Base-by-base conservation (phyloP, 202 grass and related monocot genomes). In the Cymbopogon flexuosus region DNA sequence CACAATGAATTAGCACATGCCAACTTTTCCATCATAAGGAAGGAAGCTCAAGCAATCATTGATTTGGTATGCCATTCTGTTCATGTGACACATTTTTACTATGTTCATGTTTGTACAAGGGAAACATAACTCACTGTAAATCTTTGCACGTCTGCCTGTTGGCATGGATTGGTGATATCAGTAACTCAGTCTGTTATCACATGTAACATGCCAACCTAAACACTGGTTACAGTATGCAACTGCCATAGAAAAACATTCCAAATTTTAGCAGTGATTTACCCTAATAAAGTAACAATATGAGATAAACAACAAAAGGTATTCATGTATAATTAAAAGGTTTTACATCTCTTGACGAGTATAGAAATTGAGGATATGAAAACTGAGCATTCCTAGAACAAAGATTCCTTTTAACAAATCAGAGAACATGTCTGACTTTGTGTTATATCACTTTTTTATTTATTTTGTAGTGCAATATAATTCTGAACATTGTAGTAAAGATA, bases 11-110 rank as follows among this genome's bases (percentile, higher is more conserved):
- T 97, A 63, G 90, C 77, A 35, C 75, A 42, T 33, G 76, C 86
- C 51, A 97, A 94, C 68, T 97, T 97, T 89, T 89, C 90, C 70
- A 88, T 97, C 64, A 86, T 97, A 91, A 93, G 84, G 82, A 93
- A 93, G 83, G 95, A 97, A 66, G 92, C 90, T 74, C 90, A 94
- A 84, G 81, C 92, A 10, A 83, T 97, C n/a, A 66, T 94, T 12
- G 92, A 97, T 94, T 85, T 97, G 91, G 95, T 94, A 86, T 23
- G 68, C 0, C 37, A 45, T 72, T 81, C 46, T 84, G 59, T 35
- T 78, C 35, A 78, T 75, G 31, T 63, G 60, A 75, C 71, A 56
- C 4, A 21, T 16, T 75, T 83, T 59, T 68, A 69, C 24, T 62
- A 35, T 75, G 73, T 75, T 19, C 27, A 13, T 15, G 10, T 80